Conservation (phyloP, 1,139 yeast species). For the Debaryomycetaceae sp. region DNA sequence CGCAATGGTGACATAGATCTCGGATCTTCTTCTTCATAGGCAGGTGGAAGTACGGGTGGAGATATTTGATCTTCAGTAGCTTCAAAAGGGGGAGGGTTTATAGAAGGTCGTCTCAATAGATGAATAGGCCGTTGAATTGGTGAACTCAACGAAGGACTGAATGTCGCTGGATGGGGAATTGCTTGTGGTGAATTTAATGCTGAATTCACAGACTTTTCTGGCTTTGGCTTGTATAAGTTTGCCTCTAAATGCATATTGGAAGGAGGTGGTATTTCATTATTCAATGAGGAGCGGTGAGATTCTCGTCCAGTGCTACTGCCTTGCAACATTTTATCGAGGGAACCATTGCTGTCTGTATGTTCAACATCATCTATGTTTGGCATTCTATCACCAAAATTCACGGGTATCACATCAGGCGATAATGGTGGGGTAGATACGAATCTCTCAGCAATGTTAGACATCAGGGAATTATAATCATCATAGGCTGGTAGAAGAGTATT, state of each 20-base stretch:
- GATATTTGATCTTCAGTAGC: slow-evolving; percentile 12
- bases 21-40: slow-evolving; percentile 28
- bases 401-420: slow-evolving; percentile 55
- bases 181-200: slow-evolving; percentile 57
- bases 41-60: slow-evolving; percentile 30
- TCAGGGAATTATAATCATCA: slow-evolving; percentile 19
- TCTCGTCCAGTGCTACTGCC: slow-evolving; percentile 35
- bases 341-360: slow-evolving; percentile 5
- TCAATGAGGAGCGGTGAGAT: slow-evolving; percentile 24
- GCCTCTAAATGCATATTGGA: slow-evolving; percentile 49
- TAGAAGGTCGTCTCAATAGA: slow-evolving; percentile 32
- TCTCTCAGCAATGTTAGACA: slow-evolving; percentile 16
- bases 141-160: slow-evolving; percentile 34
- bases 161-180: slow-evolving; percentile 41
- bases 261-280: not conserved
- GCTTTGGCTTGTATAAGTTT: slow-evolving; percentile 60
- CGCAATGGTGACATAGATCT: slow-evolving; percentile 36
- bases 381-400: slow-evolving; percentile 9
- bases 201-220: slow-evolving; percentile 19
- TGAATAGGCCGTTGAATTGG: slow-evolving; percentile 36
- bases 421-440: slow-evolving; percentile 32
- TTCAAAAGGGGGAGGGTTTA: slow-evolving; percentile 43
- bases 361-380: not conserved
- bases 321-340: slow-evolving; percentile 10
- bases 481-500: slow-evolving; percentile 66